Evolutionary conservation across 768 basidiomycete species (phyloP).

Genomic region (Pleurotus citrinopileatus): DNA sequence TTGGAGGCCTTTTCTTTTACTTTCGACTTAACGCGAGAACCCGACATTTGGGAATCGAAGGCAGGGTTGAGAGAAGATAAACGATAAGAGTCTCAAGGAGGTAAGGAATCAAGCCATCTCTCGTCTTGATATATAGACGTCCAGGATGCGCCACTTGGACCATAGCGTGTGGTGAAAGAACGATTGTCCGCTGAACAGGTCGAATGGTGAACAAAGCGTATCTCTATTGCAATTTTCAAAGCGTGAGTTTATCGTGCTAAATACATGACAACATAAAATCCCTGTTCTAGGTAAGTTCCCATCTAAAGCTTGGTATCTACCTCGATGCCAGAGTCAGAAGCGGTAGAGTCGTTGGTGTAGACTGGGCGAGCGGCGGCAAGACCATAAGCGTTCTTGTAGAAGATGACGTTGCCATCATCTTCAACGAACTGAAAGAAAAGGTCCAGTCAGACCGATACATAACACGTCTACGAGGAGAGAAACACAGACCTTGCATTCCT

Average conservation of each 20-base stretch:
- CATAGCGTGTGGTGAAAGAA: too few relatives aligned
- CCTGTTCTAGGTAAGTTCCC: slow-evolving; percentile 11
- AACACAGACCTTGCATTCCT: slow-evolving; percentile 68
- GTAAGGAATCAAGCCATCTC: too few relatives aligned
- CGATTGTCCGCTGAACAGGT: too few relatives aligned
- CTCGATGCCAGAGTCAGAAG: slow-evolving; percentile 54
- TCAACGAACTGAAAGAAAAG: slow-evolving; percentile 71
- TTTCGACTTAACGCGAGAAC: too few relatives aligned
- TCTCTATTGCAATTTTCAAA: neutral
- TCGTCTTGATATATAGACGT: too few relatives aligned
- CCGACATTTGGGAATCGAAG: too few relatives aligned
- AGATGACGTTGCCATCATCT: slow-evolving; percentile 86
- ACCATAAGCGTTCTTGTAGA: slow-evolving; percentile 88
- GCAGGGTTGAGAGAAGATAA: too few relatives aligned
- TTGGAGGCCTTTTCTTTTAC: too few relatives aligned
- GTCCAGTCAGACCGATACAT: slow-evolving; percentile 2
- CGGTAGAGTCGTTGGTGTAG: slow-evolving; percentile 50
- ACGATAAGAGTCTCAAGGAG: too few relatives aligned
- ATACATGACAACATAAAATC: neutral
- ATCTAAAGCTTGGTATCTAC: slow-evolving; percentile 35
- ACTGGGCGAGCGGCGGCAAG: slow-evolving; percentile 69
- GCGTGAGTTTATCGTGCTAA: neutral
- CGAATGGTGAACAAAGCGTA: too few relatives aligned
- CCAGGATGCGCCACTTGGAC: too few relatives aligned
- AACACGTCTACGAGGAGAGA: neutral